phyloP scores from a whole-genome alignment of 345 rosid genomes.

The Ceriops tagal region DNA sequence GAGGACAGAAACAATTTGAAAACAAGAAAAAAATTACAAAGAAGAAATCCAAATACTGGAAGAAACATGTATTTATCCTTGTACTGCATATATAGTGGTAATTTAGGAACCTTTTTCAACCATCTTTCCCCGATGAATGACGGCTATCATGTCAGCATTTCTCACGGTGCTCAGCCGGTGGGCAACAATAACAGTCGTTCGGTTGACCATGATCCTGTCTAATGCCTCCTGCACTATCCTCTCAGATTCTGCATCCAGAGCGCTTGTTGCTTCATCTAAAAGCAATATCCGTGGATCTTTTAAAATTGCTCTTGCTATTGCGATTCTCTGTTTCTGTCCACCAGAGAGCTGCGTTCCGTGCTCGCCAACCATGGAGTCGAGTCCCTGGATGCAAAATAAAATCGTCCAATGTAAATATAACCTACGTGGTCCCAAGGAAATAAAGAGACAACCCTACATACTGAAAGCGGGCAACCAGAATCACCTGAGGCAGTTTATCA shows the following conservation, averaged over 20 bases:
- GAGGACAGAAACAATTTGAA: neutral
- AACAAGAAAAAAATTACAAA: neutral
- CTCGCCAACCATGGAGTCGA: slow-evolving; percentile 20
- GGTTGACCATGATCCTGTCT: slow-evolving; percentile 25
- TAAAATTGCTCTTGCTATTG: slow-evolving; percentile 38
- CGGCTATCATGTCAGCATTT: slow-evolving; percentile 75
- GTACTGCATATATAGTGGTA: neutral
- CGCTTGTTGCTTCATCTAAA: slow-evolving; percentile 40
- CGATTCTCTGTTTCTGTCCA: slow-evolving; percentile 42
- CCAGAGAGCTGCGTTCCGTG: slow-evolving; percentile 36
- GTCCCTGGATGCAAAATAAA: slow-evolving; percentile 17
- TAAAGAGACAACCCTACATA: neutral
- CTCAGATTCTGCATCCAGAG: slow-evolving; percentile 35
- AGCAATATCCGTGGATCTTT: slow-evolving; percentile 32
- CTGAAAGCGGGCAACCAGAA: neutral
- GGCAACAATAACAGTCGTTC: slow-evolving; percentile 32
- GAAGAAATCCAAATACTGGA: neutral
- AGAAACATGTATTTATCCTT: neutral
- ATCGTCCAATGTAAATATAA: slow-evolving; percentile 2
- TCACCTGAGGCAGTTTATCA: slow-evolving; percentile 26
- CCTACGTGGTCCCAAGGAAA: neutral
- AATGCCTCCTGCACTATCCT: slow-evolving; percentile 32
- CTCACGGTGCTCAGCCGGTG: slow-evolving; percentile 39
- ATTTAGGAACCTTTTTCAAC: slow-evolving; percentile 62
- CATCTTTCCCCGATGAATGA: slow-evolving; percentile 71